phyloP scores from a whole-genome alignment of 352 stramenopile genomes.

The Phytophthora crassamura region DNA sequence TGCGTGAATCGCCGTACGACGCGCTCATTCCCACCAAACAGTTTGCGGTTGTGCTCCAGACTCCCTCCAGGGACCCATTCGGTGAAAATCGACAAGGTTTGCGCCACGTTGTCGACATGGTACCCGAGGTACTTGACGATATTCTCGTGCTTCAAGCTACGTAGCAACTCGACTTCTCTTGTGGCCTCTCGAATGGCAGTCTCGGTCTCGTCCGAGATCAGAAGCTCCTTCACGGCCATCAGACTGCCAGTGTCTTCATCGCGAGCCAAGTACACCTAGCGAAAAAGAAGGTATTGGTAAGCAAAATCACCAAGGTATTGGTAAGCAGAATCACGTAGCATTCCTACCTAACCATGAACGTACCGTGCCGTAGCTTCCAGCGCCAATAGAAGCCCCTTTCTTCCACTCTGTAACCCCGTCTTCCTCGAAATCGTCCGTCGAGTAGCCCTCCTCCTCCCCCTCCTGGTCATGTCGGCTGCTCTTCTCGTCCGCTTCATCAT shows the following conservation, averaged over 20 bases:
- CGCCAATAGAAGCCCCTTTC: conserved; percentile 60
- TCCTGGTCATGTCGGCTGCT: background rate
- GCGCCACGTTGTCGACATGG: conserved; percentile 68
- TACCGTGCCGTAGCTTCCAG: conserved; percentile 72
- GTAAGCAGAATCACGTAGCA: too few species aligned
- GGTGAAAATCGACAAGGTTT: conserved; percentile 91
- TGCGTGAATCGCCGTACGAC: conserved; percentile 79
- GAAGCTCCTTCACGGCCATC: conserved; percentile 85
- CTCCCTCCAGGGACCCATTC: conserved; percentile 91
- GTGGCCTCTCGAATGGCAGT: conserved; percentile 47
- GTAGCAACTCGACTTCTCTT: conserved; percentile 89
- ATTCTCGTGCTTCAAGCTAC: conserved; percentile 88
- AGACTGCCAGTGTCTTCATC: conserved; percentile 89
- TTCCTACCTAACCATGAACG: conserved; percentile 38
- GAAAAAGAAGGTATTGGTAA: background rate
- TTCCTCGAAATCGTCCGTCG: conserved; percentile 53
- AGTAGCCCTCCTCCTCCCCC: conserved; percentile 40
- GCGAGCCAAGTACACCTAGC: conserved; percentile 90
- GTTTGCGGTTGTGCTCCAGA: conserved; percentile 81
- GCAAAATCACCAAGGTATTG: conserved; percentile 21
- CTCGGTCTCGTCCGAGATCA: conserved; percentile 50
- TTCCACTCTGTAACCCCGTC: conserved; percentile 68
- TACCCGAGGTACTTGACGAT: conserved; percentile 94
- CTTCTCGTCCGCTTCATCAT: conserved; percentile 13
- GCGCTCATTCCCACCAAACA: conserved; percentile 77